Evolutionary conservation across 2,329 filamentous ascomycete genomes (phyloP), one percentile per base, ranked within the genome.

Genomic region (Alternaria postmessia): DNA sequence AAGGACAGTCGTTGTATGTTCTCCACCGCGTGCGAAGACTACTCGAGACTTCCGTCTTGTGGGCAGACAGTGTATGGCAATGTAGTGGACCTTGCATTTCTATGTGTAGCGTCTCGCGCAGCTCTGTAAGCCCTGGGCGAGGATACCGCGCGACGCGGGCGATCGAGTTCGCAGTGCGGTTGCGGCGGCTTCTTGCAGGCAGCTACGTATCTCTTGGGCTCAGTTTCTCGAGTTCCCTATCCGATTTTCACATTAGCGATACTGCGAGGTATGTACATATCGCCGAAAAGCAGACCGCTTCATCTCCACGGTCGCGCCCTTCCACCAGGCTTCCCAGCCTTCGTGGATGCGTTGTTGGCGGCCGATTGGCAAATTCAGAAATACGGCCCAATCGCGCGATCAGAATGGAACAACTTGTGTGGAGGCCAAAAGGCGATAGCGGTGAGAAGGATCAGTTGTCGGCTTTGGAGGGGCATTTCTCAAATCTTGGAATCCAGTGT

Each of bases 61-160:
- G 47, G 18, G 43, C 26, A 32, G 41, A 20, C 51, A 44, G 43
- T 12, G 18, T 55, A 48, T 20, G 44, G 42, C 42, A 64, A 59
- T 59, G 64, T 66, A 51, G 59, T 71, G 63, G 67, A 54, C 71
- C 68, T 70, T 73, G 66, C 63, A 67, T 71, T 73, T 67, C 67
- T 71, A 70, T 52, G 61, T 68, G 67, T 75, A 72, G 56, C 55
- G 60, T 62, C 62, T 64, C 65, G 71, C 67, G 70, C 66, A 62
- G 52, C 65, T 65, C 60, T 65, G 55, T 68, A 71, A 70, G 70
- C 72, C 70, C 73, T 63, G 55, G 55, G 51, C 39, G 20, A 51
- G 59, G 57, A 51, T 59, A 59, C 63, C 56, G 51, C 62, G 62
- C 59, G 65, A 57, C 32, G 61, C 56, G 32, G 48, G 60, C 51